Evolutionary conservation across 2,329 filamentous ascomycete species (phyloP).

Genomic region (Paracorniculantispora psalliotae): DNA sequence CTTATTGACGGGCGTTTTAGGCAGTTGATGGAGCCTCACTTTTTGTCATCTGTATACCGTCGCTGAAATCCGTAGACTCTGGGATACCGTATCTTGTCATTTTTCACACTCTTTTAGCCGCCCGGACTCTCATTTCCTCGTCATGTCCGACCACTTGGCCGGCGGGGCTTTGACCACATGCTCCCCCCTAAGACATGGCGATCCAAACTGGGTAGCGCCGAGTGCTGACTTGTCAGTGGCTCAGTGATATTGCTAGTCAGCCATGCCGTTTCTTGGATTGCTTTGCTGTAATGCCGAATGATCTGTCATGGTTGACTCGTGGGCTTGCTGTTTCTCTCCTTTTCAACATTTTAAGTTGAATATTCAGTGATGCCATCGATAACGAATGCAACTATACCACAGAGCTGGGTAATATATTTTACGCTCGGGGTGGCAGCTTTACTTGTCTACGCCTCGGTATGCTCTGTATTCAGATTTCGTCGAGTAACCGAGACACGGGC

Average conservation of each 20-base stretch:
- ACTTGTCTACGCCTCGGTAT: slow-evolving; percentile 29
- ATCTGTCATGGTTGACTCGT: no score
- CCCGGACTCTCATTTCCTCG: not conserved
- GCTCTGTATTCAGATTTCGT: slow-evolving; percentile 33
- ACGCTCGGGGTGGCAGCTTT: slow-evolving; percentile 17
- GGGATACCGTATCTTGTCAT: no score
- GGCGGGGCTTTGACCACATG: not conserved
- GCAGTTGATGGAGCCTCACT: not conserved
- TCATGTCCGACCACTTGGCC: not conserved
- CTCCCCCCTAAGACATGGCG: not conserved
- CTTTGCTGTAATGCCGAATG: not conserved
- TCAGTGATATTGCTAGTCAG: not conserved
- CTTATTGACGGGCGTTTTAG: not conserved
- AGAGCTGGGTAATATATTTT: not conserved
- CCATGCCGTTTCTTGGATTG: no score
- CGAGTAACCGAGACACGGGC: slow-evolving; percentile 26
- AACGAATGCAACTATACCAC: not conserved
- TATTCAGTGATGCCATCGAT: not conserved
- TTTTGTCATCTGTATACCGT: not conserved
- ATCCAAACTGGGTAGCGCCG: not conserved
- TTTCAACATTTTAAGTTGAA: no score
- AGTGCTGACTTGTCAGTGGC: not conserved
- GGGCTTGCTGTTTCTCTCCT: no score
- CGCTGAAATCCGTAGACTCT: no score
- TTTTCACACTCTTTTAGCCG: no score